A percentile compares a stretch with the other conserved stretches of the same genome.
Conservation (phyloP, 2,329 filamentous ascomycete species). For the Aspergillus felis region DNA sequence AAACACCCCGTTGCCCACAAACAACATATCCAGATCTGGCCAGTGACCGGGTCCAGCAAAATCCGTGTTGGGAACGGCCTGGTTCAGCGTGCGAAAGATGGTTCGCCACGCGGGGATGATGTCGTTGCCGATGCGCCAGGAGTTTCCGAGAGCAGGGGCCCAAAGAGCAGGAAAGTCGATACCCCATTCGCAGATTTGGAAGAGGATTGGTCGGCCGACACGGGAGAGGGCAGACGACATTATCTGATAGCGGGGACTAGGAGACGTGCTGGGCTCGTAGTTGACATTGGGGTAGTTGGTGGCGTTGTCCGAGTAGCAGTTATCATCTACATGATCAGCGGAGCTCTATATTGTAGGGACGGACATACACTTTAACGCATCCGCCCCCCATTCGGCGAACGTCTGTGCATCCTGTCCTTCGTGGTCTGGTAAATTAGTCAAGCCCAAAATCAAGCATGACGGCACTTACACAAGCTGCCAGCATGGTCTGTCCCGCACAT, state of each 20-base stretch:
- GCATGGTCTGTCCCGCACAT: constrained; percentile 37
- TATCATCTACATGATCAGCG: constrained; percentile 39
- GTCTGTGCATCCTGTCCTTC: constrained; percentile 43
- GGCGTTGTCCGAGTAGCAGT: constrained; percentile 45
- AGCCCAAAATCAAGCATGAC: constrained; percentile 23
- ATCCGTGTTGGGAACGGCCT: constrained; percentile 46
- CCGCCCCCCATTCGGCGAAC: constrained; percentile 32
- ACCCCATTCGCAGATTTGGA: constrained; percentile 54
- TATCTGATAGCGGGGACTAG: constrained; percentile 42
- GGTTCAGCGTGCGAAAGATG: constrained; percentile 52
- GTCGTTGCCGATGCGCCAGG: constrained; percentile 53
- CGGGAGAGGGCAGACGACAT: constrained; percentile 45
- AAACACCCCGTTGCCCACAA: constrained; percentile 47
- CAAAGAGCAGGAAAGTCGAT: constrained; percentile 48
- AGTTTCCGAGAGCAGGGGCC: constrained; percentile 46
- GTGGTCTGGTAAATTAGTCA: constrained; percentile 21
- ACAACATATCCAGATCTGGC: constrained; percentile 53
- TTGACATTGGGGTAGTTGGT: constrained; percentile 41
- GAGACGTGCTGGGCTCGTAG: constrained; percentile 36
- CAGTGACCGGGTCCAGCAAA: constrained; percentile 47
- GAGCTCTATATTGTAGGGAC: not conserved
- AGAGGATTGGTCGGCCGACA: constrained; percentile 43
- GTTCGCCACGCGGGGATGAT: constrained; percentile 51
- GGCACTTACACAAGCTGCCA: constrained; percentile 34
- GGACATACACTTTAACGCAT: constrained; percentile 49